phyloP scores from a whole-genome alignment of 1,284 basidiomycete genomes.

The Ganoderma meredithae region DNA sequence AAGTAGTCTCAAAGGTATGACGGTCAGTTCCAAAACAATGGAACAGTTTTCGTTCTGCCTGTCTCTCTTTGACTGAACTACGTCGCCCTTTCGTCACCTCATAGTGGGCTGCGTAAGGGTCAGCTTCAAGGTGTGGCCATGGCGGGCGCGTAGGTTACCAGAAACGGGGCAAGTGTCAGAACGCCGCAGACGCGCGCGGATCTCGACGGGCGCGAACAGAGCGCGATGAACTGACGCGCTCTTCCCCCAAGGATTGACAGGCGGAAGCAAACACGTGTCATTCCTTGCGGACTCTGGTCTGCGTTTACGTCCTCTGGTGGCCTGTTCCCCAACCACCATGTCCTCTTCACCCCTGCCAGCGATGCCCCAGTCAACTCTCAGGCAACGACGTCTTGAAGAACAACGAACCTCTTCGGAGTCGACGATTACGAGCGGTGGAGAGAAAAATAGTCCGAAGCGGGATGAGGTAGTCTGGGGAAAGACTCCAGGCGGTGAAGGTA shows the following conservation, averaged over 20 bases:
- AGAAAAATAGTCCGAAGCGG: slow-evolving; percentile 24
- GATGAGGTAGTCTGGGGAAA: slow-evolving; percentile 88
- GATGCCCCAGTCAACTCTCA: slow-evolving; percentile 27
- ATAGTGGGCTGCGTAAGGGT: too few species aligned
- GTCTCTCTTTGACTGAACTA: too few species aligned
- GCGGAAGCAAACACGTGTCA: slow-evolving; percentile 20
- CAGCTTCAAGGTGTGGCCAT: too few species aligned
- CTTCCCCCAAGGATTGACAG: not conserved
- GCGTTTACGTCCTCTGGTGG: slow-evolving; percentile 27
- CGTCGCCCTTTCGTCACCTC: too few species aligned
- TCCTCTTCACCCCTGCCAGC: slow-evolving; percentile 17
- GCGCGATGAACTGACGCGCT: slow-evolving; percentile 16
- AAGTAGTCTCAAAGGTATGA: too few species aligned
- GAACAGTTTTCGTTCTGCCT: too few species aligned
- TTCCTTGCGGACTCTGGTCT: not conserved
- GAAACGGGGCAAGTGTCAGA: not conserved
- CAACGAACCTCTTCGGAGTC: slow-evolving; percentile 20
- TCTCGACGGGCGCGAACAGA: not conserved
- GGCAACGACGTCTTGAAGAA: slow-evolving; percentile 31
- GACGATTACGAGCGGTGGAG: slow-evolving; percentile 21
- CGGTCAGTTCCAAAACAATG: too few species aligned
- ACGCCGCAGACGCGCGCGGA: not conserved
- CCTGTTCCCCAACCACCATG: slow-evolving; percentile 22
- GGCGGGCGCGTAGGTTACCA: slow-evolving; percentile 8
- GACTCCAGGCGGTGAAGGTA: slow-evolving; percentile 84